Conservation (phyloP, 306 rosid genomes). For the apple (Malus domestica) region ASM211411v1 NC_041803.1:25877001-25877500, state of each 20-base stretch:
- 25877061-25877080: not conserved
- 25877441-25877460: slow-evolving; percentile 22
- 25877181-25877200: not conserved
- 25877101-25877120: not conserved
- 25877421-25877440: slow-evolving; percentile 26
- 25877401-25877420: slow-evolving; percentile 4
- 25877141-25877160: not conserved
- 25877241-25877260: not conserved
- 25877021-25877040: not conserved
- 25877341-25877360: slow-evolving; percentile 5
- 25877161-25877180: not conserved
- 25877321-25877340: slow-evolving; percentile 14
- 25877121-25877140: not conserved
- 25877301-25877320: slow-evolving; percentile 18
- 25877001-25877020: not conserved
- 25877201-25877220: not conserved
- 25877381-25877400: slow-evolving; percentile 26
- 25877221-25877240: not conserved
- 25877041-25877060: too few species aligned
- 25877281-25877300: slow-evolving; percentile 22
- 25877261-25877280: not conserved
- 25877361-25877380: slow-evolving; percentile 1
- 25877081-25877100: not conserved
- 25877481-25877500: not conserved
- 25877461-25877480: slow-evolving; percentile 11